Evolutionary conservation across 192 early-diverging fungal species (phyloP).

Genomic region (Podila minutissima): DNA sequence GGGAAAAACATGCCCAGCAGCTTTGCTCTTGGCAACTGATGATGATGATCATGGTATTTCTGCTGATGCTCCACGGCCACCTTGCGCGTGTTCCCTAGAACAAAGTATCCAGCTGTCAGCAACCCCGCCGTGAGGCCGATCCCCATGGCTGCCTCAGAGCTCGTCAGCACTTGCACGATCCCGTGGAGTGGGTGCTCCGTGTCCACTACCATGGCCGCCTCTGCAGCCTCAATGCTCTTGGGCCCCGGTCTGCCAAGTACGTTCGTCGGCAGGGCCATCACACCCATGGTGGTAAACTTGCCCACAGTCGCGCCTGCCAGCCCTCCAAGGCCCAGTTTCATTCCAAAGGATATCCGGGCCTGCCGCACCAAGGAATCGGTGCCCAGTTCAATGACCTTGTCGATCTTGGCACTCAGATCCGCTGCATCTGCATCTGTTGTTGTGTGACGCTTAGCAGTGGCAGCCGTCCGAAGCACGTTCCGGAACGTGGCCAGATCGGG

Average conservation of each 20-base stretch:
- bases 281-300: slow-evolving; percentile 35
- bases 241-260: background rate
- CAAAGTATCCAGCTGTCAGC: slow-evolving; percentile 30
- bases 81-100: slow-evolving; percentile 26
- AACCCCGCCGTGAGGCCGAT: slow-evolving; percentile 29
- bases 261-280: slow-evolving; percentile 27
- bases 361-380: slow-evolving; percentile 12
- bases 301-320: slow-evolving; percentile 30
- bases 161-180: slow-evolving; percentile 25
- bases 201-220: background rate
- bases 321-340: slow-evolving; percentile 34
- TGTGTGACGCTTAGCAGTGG: background rate
- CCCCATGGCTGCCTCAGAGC: slow-evolving; percentile 28
- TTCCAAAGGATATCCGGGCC: slow-evolving; percentile 21
- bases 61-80: slow-evolving; percentile 2
- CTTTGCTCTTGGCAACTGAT: slow-evolving; percentile 21
- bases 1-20: slow-evolving; percentile 46
- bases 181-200: slow-evolving; percentile 6
- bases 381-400: slow-evolving; percentile 14
- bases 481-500: slow-evolving; percentile 37
- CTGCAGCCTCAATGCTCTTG: background rate
- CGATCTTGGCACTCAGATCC: slow-evolving; percentile 5
- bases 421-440: background rate
- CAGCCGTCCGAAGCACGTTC: slow-evolving; percentile 21
- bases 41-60: background rate